Base-by-base conservation (phyloP, 176 grass and related monocot species). In the Echinochloa phyllopogon region DNA sequence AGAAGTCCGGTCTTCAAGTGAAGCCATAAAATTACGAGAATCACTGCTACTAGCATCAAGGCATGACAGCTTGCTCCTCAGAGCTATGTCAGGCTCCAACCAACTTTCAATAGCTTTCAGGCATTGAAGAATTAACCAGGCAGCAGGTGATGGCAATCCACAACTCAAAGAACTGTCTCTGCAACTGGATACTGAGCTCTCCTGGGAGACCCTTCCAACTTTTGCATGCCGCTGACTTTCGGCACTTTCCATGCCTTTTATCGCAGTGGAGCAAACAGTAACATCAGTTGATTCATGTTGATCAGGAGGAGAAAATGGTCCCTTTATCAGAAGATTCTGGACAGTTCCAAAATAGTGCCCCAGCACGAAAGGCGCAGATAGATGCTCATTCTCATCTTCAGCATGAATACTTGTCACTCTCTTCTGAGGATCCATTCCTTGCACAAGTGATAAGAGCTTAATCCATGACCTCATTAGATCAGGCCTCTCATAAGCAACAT, bases 361-460 rank as follows among this genome's bases (percentile, higher is more conserved):
- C 68, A 99, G 77, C 69, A 92, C 44, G 25, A 99, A 99, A 43
- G 97, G 88, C 1, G 92, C 50, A 72, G 86, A 73, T 79, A 96
- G 88, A 74, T 94, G 90, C 43, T 99, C 94, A 74, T 99, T 94
- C 76, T 99, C 94, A 53, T 99, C 97, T 81, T 99, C 97, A 49
- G 78, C 91, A 60, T 94, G 90, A 86, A 89, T 88, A 67, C 88
- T 90, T 25, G 91, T 96, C 42, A 91, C 92, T 70, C 92, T 84
- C 73, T 99, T 99, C 65, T 94, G 94, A 77, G 92, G 77, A 79
- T 99, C 92, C 94, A 99, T 96, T 81, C 90, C 92, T 92, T 99
- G 97, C 55, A 94, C 84, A 49, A 89, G 84, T 87, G 88, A 88
- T 53, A 99, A 89, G 58, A 99, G 84, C 65, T 92, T 88, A 82